Evolutionary conservation across 306 rosid genomes (phyloP).

Genomic region (Pachyrhizus erosus): DNA sequence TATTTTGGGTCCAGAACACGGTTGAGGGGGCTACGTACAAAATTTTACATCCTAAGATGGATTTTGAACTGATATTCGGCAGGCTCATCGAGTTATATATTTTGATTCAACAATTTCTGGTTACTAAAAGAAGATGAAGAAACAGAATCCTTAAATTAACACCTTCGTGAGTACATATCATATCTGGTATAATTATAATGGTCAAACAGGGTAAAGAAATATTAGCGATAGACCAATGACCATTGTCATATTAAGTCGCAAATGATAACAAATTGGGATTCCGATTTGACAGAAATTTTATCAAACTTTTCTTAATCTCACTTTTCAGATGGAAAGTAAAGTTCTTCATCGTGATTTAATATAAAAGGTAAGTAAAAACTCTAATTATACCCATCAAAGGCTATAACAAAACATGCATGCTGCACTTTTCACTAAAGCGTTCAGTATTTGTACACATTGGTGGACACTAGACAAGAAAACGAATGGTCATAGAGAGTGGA

Average conservation of each 20-base stretch:
- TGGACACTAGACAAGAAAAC: slow-evolving; percentile 42
- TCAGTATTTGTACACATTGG: slow-evolving; percentile 49
- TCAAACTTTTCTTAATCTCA: slow-evolving; percentile 23
- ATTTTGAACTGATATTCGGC: too few species aligned
- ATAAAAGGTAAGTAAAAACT: slow-evolving; percentile 33
- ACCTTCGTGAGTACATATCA: background rate
- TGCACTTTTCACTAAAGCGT: slow-evolving; percentile 46
- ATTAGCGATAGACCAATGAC: background rate
- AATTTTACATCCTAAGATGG: background rate
- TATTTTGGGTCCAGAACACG: background rate
- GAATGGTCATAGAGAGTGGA: slow-evolving; percentile 53
- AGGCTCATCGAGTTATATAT: background rate
- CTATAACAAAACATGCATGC: slow-evolving; percentile 51
- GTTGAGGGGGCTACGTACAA: background rate
- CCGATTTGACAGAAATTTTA: slow-evolving; percentile 38
- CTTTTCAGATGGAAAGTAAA: slow-evolving; percentile 44
- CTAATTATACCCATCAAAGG: slow-evolving; percentile 40
- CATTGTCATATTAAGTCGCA: slow-evolving; percentile 24
- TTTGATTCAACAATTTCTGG: background rate
- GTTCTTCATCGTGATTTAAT: slow-evolving; percentile 26
- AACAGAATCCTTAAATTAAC: background rate
- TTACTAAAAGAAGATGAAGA: background rate
- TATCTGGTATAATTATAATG: slow-evolving; percentile 24
- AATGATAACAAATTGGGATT: slow-evolving; percentile 29
- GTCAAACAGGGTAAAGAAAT: background rate